phyloP scores from a whole-genome alignment of 140 eudicot species.

The Erigeron philadelphicus region DNA sequence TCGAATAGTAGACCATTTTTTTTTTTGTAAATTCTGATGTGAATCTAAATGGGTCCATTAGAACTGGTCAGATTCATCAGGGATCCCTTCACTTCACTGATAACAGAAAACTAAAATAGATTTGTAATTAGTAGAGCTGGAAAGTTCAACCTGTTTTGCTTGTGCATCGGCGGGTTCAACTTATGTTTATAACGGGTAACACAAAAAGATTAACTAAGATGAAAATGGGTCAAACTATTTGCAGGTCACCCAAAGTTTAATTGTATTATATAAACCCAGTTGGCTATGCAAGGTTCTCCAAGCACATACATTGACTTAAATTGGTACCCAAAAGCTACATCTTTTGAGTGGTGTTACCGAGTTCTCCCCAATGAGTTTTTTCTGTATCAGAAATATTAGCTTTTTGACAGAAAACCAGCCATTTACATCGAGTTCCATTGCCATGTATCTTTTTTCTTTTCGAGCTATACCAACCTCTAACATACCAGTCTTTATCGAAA shows the following conservation, averaged over 20 bases:
- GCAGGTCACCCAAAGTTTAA: not conserved
- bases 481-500: too few species aligned
- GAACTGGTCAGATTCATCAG: constrained; percentile 80
- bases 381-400: too few species aligned
- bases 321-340: too few species aligned
- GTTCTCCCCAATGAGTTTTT: too few species aligned
- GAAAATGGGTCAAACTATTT: not conserved
- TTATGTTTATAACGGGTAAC: not conserved
- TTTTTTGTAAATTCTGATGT: constrained; percentile 40
- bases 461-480: too few species aligned
- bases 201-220: too few species aligned
- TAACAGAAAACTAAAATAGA: constrained; percentile 9
- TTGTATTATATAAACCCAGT: not conserved
- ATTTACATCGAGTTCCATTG: too few species aligned
- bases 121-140: constrained; percentile 2
- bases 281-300: too few species aligned
- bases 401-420: too few species aligned
- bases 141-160: not conserved
- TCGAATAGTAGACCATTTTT: constrained; percentile 86
- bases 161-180: not conserved
- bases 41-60: constrained; percentile 63
- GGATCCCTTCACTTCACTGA: constrained; percentile 59
- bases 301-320: too few species aligned
- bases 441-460: too few species aligned
- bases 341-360: too few species aligned